These are phyloP conservation scores for Celoporthe dispersa DNA, from an alignment of 2,329 filamentous ascomycete genomes.

Conservation along the genomic window DNA sequence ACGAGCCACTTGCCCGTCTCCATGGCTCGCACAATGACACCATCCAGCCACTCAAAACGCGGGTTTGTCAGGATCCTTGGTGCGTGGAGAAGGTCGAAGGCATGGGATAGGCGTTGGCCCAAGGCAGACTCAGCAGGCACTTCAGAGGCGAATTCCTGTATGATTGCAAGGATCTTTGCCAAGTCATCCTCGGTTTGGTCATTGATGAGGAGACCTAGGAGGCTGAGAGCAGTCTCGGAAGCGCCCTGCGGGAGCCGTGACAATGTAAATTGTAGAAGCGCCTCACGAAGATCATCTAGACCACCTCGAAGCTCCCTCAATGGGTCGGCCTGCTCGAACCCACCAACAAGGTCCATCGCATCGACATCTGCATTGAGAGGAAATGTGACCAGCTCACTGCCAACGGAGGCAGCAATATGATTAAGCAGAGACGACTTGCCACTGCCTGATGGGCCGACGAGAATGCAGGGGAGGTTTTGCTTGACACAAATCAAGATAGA, in stretches of 20 bases:
- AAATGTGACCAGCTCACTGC: slow-evolving; percentile 78
- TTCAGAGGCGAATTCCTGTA: slow-evolving; percentile 46
- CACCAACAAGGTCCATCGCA: slow-evolving; percentile 95
- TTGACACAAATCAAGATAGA: slow-evolving; percentile 86
- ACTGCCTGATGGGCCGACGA: slow-evolving; percentile 82
- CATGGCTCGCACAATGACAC: slow-evolving; percentile 85
- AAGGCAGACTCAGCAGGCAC: slow-evolving; percentile 52
- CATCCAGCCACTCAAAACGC: slow-evolving; percentile 95
- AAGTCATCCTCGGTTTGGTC: slow-evolving; percentile 47
- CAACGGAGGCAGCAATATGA: slow-evolving; percentile 78
- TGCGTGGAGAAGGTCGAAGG: slow-evolving; percentile 54
- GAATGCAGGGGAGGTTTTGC: slow-evolving; percentile 84
- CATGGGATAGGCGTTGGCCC: slow-evolving; percentile 51
- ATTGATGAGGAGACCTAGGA: slow-evolving; percentile 56
- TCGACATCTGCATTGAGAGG: slow-evolving; percentile 94
- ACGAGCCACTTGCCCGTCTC: slow-evolving; percentile 89
- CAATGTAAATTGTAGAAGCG: slow-evolving; percentile 55
- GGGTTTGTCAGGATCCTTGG: slow-evolving; percentile 69
- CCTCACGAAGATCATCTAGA: slow-evolving; percentile 45
- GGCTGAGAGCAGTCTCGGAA: slow-evolving; percentile 39
- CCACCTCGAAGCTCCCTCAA: slow-evolving; percentile 71
- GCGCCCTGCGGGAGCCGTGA: slow-evolving; percentile 46
- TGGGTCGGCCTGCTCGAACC: slow-evolving; percentile 92
- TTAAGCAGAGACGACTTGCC: slow-evolving; percentile 84
- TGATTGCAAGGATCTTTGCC: slow-evolving; percentile 42